Evolutionary conservation across 805 yeast genomes (phyloP), one percentile per base, ranked within the genome.

Genomic region (Saccharomycopsis olivae): DNA sequence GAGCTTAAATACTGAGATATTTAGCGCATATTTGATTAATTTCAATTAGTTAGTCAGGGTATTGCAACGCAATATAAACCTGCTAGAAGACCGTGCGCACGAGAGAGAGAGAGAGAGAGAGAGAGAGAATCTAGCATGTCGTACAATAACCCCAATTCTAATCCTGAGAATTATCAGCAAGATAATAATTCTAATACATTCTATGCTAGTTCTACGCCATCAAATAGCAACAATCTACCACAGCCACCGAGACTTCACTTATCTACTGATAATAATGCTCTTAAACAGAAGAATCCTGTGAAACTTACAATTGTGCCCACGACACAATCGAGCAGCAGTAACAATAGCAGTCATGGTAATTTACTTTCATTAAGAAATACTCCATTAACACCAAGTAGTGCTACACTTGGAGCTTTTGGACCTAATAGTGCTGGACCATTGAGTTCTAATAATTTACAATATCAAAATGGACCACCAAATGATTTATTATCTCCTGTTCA

Each of bases 331-430:
- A n/a, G n/a, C 9, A 33, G 11, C 17, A 43, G 28, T 33, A 36
- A 39, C 17, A 32, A n/a, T 18, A 43, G 15, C 27, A 41, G 41
- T 28, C 37, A 36, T 24, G 33, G 23, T 10, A 44, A 36, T 27
- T 21, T 33, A 13, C 35, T 34, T 4, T 44, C 48, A 5, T 20
- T 41, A 9, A 35, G 48, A 29, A 44, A 38, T 29, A 44, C 48
- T 5, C 48, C 48, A 20, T 21, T 38, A 3, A 38, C 48, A 3
- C 48, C 48, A 18, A 40, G 43, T 18, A 36, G 46, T 1, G 42
- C 42, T 18, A 29, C 38, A 17, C 15, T 33, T 20, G 36, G 25
- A 4, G 4, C 36, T 5, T 20, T 6, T 23, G 36, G 32, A 9
- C 41, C 31, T 9, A 28, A 13, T 14, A 5, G 8, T n/a, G n/a